These are phyloP conservation scores for Psilocybe mexicana DNA, from an alignment of 1,284 basidiomycete genomes.

Conservation along the genomic window DNA sequence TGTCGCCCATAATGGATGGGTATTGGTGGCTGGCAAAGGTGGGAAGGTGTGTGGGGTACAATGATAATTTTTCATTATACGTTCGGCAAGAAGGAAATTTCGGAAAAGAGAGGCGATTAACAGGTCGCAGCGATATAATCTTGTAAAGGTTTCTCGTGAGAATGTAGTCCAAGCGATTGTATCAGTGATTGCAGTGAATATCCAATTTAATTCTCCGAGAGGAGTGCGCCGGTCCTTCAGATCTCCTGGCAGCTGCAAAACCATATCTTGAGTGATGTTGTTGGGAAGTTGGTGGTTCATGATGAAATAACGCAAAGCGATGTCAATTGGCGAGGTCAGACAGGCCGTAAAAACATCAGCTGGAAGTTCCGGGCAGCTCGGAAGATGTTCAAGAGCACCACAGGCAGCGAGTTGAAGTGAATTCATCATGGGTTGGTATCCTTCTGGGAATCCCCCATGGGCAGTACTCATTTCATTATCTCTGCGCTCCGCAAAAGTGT, in stretches of 20 bases:
- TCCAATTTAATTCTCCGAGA: slow-evolving; percentile 98
- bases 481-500: slow-evolving; percentile 81
- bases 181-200: slow-evolving; percentile 98
- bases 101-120: slow-evolving; percentile 96
- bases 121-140: slow-evolving; percentile 93
- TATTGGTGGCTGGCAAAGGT: slow-evolving; percentile 90
- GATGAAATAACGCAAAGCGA: slow-evolving; percentile 92
- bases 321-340: slow-evolving; percentile 97
- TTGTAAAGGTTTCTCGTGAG: slow-evolving; percentile 90
- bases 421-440: slow-evolving; percentile 77
- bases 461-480: slow-evolving; percentile 75
- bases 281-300: slow-evolving; percentile 85
- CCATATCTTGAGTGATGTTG: slow-evolving; percentile 85
- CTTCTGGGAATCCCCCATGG: slow-evolving; percentile 62
- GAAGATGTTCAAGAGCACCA: slow-evolving; percentile 87
- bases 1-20: slow-evolving; percentile 93
- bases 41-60: slow-evolving; percentile 97
- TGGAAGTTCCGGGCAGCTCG: slow-evolving; percentile 94
- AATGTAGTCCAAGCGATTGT: slow-evolving; percentile 99
- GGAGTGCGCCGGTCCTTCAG: slow-evolving; percentile 96
- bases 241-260: slow-evolving; percentile 94
- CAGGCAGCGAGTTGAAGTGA: slow-evolving; percentile 97
- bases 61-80: slow-evolving; percentile 98
- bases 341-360: slow-evolving; percentile 98
- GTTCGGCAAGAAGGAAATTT: slow-evolving; percentile 95